Evolutionary conservation across 1,284 basidiomycete genomes (phyloP).

Genomic region (Heliocybe sulcata): DNA sequence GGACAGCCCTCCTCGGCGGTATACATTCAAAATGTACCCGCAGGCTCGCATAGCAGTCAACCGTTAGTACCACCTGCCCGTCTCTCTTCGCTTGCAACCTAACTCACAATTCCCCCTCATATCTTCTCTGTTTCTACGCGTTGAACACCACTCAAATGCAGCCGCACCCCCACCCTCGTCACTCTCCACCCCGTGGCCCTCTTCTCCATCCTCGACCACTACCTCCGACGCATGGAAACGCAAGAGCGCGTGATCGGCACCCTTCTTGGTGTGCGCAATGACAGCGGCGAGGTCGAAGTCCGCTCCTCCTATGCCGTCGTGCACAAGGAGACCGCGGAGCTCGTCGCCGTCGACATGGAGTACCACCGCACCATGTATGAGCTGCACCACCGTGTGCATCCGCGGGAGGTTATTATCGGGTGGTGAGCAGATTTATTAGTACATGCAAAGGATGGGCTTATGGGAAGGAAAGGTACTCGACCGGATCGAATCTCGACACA

Average conservation of each 20-base stretch:
- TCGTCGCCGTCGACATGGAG: slow-evolving; percentile 94
- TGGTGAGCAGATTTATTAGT: slow-evolving; percentile 48
- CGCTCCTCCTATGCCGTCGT: slow-evolving; percentile 83
- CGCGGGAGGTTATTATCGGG: slow-evolving; percentile 85
- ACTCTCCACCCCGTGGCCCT: slow-evolving; percentile 90
- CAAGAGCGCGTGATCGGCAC: slow-evolving; percentile 96
- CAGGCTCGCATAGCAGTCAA: slow-evolving; percentile 23
- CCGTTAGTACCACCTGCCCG: slow-evolving; percentile 18
- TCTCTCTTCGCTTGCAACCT: slow-evolving; percentile 1
- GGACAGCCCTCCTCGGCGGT: slow-evolving; percentile 62
- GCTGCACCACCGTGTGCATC: slow-evolving; percentile 77
- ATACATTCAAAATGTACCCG: slow-evolving; percentile 43
- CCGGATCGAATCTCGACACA: slow-evolving; percentile 85
- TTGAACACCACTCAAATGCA: slow-evolving; percentile 18
- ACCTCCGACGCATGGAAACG: slow-evolving; percentile 77
- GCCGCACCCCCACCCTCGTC: slow-evolving; percentile 67
- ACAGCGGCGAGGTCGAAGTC: slow-evolving; percentile 45
- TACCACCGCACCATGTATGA: slow-evolving; percentile 95
- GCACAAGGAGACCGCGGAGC: slow-evolving; percentile 87
- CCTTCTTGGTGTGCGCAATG: slow-evolving; percentile 78
- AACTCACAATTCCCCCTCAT: no score
- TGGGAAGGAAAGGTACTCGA: slow-evolving; percentile 69
- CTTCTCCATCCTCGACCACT: slow-evolving; percentile 96
- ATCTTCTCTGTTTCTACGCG: no score
- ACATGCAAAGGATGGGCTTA: neutral